Conservation (phyloP, 768 basidiomycete genomes). For the Termitomyces sp. region DNA sequence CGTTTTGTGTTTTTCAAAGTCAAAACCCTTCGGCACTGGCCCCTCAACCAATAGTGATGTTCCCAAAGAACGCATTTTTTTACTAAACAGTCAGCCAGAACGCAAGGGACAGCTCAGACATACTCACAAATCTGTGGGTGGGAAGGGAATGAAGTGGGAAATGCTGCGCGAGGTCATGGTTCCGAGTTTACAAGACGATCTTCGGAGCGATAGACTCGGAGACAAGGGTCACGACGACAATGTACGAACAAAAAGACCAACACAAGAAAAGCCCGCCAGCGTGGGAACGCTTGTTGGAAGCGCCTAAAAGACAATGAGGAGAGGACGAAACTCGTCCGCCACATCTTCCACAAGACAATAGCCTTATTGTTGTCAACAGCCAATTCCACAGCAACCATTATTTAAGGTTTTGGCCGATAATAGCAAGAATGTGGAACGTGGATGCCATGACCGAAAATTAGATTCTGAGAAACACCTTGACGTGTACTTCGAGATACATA, state of each 20-base stretch:
- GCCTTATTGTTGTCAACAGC: conserved; percentile 6
- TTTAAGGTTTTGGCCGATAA: not conserved
- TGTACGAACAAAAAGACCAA: not conserved
- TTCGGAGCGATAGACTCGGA: not conserved
- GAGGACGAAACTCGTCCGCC: not conserved
- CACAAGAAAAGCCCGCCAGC: not conserved
- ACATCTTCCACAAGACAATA: conserved; percentile 3
- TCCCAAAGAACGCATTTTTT: not conserved
- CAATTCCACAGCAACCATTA: not conserved
- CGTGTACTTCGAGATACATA: too few species aligned
- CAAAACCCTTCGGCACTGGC: not conserved
- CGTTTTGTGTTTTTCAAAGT: not conserved
- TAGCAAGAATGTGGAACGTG: not conserved
- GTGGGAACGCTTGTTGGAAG: not conserved
- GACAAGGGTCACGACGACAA: not conserved
- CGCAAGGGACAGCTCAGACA: not conserved
- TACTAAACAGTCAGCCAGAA: not conserved
- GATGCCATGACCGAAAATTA: not conserved
- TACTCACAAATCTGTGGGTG: not conserved
- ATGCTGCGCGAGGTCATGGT: not conserved
- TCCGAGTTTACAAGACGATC: not conserved
- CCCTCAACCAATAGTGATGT: not conserved
- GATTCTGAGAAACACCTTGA: not conserved
- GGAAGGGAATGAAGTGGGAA: not conserved
- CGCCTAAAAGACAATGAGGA: conserved; percentile 5